Percentiles rank a stretch among this genome's conserved stretches.
Evolutionary conservation across 768 basidiomycete genomes (phyloP).

Genomic region (Galerina sulciceps): DNA sequence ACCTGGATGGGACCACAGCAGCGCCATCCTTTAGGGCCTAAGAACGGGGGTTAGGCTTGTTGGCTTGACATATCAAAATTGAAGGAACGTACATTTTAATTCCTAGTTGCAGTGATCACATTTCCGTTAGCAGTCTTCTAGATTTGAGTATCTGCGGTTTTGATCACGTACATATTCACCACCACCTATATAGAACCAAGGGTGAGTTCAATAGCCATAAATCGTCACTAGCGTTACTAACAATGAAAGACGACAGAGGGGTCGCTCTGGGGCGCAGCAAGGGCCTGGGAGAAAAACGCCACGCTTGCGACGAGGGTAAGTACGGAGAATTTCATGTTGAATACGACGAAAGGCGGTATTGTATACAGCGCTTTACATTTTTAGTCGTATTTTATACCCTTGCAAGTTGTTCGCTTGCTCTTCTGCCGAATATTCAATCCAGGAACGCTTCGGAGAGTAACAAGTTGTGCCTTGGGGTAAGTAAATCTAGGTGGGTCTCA

Average conservation of each 20-base stretch:
- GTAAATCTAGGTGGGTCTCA: too few species aligned
- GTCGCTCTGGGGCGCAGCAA: constrained; percentile 8
- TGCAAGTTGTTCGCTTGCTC: too few species aligned
- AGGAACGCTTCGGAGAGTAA: too few species aligned
- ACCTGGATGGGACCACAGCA: constrained; percentile 21
- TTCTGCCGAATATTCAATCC: too few species aligned
- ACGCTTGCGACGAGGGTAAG: neutral
- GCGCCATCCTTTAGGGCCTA: constrained; percentile 16
- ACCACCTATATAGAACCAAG: constrained; percentile 4
- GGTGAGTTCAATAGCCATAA: neutral
- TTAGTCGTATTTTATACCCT: too few species aligned
- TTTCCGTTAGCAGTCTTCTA: neutral
- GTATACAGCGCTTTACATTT: too few species aligned
- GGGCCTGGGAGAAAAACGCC: constrained; percentile 3
- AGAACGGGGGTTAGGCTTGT: neutral
- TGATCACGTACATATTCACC: constrained; percentile 6
- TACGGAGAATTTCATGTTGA: constrained; percentile 14
- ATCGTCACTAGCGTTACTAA: neutral
- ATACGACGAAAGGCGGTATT: neutral
- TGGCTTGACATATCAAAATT: too few species aligned
- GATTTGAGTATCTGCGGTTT: neutral
- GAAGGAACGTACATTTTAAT: neutral
- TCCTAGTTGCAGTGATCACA: neutral
- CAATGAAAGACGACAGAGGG: constrained; percentile 1
- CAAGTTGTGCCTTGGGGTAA: too few species aligned